phyloP scores from a whole-genome alignment of 768 basidiomycete genomes.

The Xerocomellus chrysenteron region DNA sequence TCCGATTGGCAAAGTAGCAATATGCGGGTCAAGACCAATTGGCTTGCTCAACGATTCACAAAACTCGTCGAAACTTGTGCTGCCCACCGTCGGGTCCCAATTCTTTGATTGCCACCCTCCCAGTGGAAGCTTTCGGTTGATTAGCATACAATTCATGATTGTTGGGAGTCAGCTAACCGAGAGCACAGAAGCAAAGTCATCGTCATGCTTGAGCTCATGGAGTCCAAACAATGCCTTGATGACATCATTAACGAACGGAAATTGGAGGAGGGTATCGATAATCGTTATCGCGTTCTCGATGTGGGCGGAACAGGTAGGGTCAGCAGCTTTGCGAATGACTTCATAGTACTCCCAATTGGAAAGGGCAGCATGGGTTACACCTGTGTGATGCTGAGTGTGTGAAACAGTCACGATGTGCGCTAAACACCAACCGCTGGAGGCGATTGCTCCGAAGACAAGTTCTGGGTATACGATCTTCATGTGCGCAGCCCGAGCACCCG shows the following conservation, averaged over 20 bases:
- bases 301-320: slow-evolving; percentile 57
- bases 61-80: slow-evolving; percentile 64
- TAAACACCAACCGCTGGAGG: slow-evolving; percentile 65
- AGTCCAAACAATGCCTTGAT: slow-evolving; percentile 82
- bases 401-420: background rate
- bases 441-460: slow-evolving; percentile 86
- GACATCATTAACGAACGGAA: slow-evolving; percentile 43
- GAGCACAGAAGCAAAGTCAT: slow-evolving; percentile 74
- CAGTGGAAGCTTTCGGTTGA: slow-evolving; percentile 49
- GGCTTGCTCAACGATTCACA: slow-evolving; percentile 56
- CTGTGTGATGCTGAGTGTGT: slow-evolving; percentile 35
- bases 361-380: slow-evolving; percentile 81
- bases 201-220: slow-evolving; percentile 61
- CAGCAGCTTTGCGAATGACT: slow-evolving; percentile 68
- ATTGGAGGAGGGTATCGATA: slow-evolving; percentile 61
- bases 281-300: slow-evolving; percentile 55
- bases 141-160: slow-evolving; percentile 19
- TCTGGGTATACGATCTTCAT: slow-evolving; percentile 87
- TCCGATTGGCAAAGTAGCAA: slow-evolving; percentile 45
- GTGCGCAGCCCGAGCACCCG: slow-evolving; percentile 90
- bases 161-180: slow-evolving; percentile 40
- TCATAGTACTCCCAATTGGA: slow-evolving; percentile 90
- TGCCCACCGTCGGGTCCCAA: slow-evolving; percentile 78
- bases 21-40: slow-evolving; percentile 29
- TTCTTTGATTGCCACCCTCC: slow-evolving; percentile 79